These are phyloP conservation scores for Boletus reticulatus DNA, from an alignment of 768 basidiomycete species.

Conservation along the genomic window DNA sequence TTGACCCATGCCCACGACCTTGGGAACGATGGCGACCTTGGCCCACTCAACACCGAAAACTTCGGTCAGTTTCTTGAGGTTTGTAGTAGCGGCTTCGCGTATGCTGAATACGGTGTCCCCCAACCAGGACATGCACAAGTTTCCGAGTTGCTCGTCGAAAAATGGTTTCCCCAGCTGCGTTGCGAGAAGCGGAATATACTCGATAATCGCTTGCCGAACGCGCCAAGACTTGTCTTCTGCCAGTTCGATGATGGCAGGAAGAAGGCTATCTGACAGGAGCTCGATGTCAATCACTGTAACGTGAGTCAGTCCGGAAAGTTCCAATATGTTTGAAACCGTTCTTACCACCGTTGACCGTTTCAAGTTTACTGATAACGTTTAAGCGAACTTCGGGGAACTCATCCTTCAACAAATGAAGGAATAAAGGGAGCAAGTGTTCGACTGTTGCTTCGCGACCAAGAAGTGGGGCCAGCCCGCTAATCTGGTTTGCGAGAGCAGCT, in stretches of 20 bases:
- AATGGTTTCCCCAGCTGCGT: slow-evolving; percentile 96
- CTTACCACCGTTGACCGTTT: slow-evolving; percentile 89
- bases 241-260: slow-evolving; percentile 96
- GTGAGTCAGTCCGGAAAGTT: slow-evolving; percentile 6
- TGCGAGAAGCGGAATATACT: slow-evolving; percentile 98
- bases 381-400: slow-evolving; percentile 97
- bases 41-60: slow-evolving; percentile 99
- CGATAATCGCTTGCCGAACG: slow-evolving; percentile 98
- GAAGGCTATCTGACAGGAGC: slow-evolving; percentile 86
- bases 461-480: slow-evolving; percentile 92
- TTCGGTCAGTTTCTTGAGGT: slow-evolving; percentile 94
- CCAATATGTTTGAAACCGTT: slow-evolving; percentile 5
- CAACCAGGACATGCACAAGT: slow-evolving; percentile 98
- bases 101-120: slow-evolving; percentile 99
- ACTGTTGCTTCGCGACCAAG: slow-evolving; percentile 92
- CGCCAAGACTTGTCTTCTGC: slow-evolving; percentile 99
- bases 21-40: slow-evolving; percentile 88
- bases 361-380: slow-evolving; percentile 98
- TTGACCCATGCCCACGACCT: slow-evolving; percentile 94
- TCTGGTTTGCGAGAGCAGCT: slow-evolving; percentile 93
- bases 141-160: slow-evolving; percentile 96
- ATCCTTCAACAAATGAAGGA: slow-evolving; percentile 95
- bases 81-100: slow-evolving; percentile 96
- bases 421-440: slow-evolving; percentile 94
- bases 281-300: slow-evolving; percentile 94